Percentiles rank a stretch among this genome's conserved stretches.
phyloP scores from a whole-genome alignment of 768 basidiomycete genomes.

The Podaxis sp. region DNA sequence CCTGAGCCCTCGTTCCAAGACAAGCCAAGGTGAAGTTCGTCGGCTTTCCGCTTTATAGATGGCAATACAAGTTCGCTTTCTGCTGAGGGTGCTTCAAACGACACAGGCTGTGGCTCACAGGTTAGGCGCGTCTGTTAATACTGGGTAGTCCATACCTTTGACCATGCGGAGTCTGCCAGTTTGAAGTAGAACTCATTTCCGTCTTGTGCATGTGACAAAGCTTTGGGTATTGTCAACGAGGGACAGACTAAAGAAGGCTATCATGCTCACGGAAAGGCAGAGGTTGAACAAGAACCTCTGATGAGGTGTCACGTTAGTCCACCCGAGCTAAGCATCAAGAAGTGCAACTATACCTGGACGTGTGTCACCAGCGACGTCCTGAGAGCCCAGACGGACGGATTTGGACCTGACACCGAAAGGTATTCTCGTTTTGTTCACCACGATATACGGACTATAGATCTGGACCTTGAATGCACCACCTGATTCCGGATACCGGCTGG shows the following conservation, averaged over 20 bases:
- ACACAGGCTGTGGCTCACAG: conserved; percentile 53
- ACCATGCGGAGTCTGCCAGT: conserved; percentile 84
- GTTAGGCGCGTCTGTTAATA: background rate
- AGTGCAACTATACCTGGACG: conserved; percentile 44
- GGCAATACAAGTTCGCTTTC: conserved; percentile 77
- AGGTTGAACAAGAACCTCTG: conserved; percentile 38
- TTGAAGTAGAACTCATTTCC: conserved; percentile 83
- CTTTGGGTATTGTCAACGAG: conserved; percentile 32
- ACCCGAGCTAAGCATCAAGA: background rate
- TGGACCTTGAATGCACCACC: conserved; percentile 97
- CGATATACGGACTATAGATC: conserved; percentile 84
- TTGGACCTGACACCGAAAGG: conserved; percentile 72
- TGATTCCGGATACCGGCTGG: conserved; percentile 75
- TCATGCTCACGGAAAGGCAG: conserved; percentile 72
- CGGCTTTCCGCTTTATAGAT: conserved; percentile 53
- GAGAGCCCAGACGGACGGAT: conserved; percentile 59
- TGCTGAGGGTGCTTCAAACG: conserved; percentile 90
- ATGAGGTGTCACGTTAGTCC: background rate
- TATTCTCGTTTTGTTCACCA: conserved; percentile 90
- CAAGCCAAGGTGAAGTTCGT: conserved; percentile 77
- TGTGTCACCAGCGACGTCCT: conserved; percentile 83
- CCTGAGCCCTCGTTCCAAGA: conserved; percentile 95
- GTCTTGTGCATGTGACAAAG: conserved; percentile 81
- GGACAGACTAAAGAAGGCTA: conserved; percentile 1
- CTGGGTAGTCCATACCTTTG: conserved; percentile 49